phyloP scores from a whole-genome alignment of 192 early-diverging fungal genomes.

The Backusella parvicylindrica region DNA sequence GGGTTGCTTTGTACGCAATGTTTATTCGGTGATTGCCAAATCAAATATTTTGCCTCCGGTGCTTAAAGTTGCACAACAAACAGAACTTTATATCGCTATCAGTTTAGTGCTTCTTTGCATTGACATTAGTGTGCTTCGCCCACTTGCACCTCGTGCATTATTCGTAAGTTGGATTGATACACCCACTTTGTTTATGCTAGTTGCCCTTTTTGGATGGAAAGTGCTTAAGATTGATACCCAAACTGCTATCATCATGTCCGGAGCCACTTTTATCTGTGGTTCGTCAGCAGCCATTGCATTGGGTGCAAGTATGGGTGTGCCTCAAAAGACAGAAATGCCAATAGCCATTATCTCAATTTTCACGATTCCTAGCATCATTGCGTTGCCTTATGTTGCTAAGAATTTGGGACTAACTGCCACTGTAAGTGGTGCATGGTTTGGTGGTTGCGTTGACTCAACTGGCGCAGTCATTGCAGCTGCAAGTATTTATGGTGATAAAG shows the following conservation, averaged over 20 bases:
- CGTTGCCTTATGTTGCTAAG: constrained; percentile 50
- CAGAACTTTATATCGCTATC: constrained; percentile 52
- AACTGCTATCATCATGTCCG: constrained; percentile 49
- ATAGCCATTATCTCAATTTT: constrained; percentile 57
- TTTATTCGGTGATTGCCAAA: constrained; percentile 6
- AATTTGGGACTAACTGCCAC: constrained; percentile 31
- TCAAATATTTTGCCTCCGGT: constrained; percentile 34
- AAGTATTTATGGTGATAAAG: constrained; percentile 43
- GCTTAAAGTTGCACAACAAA: constrained; percentile 53
- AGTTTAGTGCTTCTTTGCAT: constrained; percentile 51
- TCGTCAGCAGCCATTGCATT: constrained; percentile 50
- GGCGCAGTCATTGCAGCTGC: constrained; percentile 53
- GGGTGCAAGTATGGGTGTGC: constrained; percentile 39
- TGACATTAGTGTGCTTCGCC: constrained; percentile 40
- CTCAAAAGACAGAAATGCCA: constrained; percentile 47
- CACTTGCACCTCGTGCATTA: constrained; percentile 47
- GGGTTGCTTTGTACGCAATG: constrained; percentile 42
- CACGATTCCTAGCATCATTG: constrained; percentile 51
- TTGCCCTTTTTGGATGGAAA: constrained; percentile 44
- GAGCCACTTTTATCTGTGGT: constrained; percentile 53
- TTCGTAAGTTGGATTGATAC: constrained; percentile 55
- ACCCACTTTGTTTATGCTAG: constrained; percentile 45
- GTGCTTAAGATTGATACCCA: constrained; percentile 47
- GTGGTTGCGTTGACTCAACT: constrained; percentile 54
- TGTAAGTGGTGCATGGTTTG: constrained; percentile 52